Base-by-base conservation (phyloP, 345 rosid species). In the Euphorbia peplus region DNA sequence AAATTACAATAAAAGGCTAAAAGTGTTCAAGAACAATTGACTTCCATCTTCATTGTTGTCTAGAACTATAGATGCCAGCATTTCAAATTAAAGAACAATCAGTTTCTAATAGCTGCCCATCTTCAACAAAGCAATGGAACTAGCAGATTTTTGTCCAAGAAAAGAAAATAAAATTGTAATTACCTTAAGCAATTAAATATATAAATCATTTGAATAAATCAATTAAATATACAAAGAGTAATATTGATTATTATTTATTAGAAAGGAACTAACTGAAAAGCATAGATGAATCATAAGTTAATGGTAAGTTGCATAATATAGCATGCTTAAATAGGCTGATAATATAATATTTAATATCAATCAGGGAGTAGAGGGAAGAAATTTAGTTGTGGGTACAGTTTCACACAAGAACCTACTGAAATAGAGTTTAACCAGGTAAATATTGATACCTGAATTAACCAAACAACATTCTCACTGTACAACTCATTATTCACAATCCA, bases 401-500 rank as follows among this genome's bases (percentile, higher is more conserved):
- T 8, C 19, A 59, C 16, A 48, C 28, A 41, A 3, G 24, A 25
- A 50, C 11, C 60, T 37, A 12, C 28, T 12, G 15, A 39, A 44
- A 4, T 5, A 18, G 44, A 55, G 25, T 39, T 70, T 51, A 50
- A 63, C 53, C 21, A 47, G 10, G 42, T 10, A 51, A 41, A 35
- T 22, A 48, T 10, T 10, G n/a, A 22, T 80, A 92, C 99, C 99
- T 95, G 99, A 76, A 95, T 95, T 71, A 95, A 83, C 99, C 99
- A 95, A 64, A 95, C 98, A 81, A 92, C 98, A 72, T 92, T 92
- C 83, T 88, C 95, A 70, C 96, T 88, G 84, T 92, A 95, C 70
- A 95, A 76, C 48, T 92, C 98, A 80, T 92, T 95, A 84, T 95
- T 95, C 78, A 95, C 96, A 70, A 95, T 95, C 99, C 99, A 95